Evolutionary conservation across 495 filamentous ascomycete species (phyloP).

Genomic region (Filosporella fistucella): DNA sequence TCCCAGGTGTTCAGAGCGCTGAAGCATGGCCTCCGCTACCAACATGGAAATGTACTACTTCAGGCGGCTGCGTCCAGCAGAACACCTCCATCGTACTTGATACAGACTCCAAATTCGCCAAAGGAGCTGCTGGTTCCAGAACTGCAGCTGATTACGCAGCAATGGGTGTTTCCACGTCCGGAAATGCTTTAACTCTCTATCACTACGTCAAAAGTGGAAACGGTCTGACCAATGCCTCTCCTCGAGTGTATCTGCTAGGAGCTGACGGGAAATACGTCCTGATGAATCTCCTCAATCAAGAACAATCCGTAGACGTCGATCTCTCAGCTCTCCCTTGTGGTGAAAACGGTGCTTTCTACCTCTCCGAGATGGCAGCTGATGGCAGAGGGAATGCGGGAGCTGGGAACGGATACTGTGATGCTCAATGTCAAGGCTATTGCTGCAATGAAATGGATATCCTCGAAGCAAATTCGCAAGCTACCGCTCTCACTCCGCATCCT

Average conservation of each 20-base stretch:
- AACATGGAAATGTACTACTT: conserved; percentile 50
- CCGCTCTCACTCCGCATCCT: conserved; percentile 51
- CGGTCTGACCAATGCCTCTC: conserved; percentile 25
- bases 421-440: conserved; percentile 57
- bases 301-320: conserved; percentile 62
- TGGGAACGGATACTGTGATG: conserved; percentile 68
- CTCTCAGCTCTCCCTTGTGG: conserved; percentile 57
- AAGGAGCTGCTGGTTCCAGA: conserved; percentile 41
- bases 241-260: conserved; percentile 59
- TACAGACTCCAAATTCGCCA: conserved; percentile 57
- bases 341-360: conserved; percentile 66
- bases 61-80: conserved; percentile 46
- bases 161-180: conserved; percentile 49
- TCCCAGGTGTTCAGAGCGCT: conserved; percentile 23
- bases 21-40: conserved; percentile 59
- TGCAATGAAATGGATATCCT: conserved; percentile 62
- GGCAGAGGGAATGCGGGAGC: conserved; percentile 61
- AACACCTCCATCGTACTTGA: conserved; percentile 57
- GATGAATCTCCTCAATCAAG: conserved; percentile 53
- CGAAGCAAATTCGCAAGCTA: conserved; percentile 56
- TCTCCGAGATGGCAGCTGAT: conserved; percentile 51
- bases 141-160: conserved; percentile 54
- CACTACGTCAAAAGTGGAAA: conserved; percentile 43
- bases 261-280: conserved; percentile 51
- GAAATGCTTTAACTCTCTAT: conserved; percentile 43